Percentiles rank a stretch among this genome's conserved stretches.
Conservation (phyloP, 1,284 basidiomycete genomes). For the Pisolithus thermaeus region DNA sequence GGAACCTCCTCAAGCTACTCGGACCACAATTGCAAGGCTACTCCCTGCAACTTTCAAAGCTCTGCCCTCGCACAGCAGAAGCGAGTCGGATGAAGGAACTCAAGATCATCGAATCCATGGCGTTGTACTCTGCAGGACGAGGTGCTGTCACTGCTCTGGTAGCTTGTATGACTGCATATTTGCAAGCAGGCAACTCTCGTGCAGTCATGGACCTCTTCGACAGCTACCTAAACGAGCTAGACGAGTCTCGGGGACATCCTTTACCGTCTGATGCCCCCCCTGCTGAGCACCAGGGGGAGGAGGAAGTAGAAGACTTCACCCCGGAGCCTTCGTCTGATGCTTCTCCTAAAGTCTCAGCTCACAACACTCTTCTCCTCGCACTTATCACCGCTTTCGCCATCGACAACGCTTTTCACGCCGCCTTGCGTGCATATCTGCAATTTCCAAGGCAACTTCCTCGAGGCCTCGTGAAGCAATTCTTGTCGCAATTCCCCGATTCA, state of each 20-base stretch:
- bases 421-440: slow-evolving; percentile 39
- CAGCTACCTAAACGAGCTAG: slow-evolving; percentile 30
- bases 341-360: slow-evolving; percentile 12
- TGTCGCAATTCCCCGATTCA: slow-evolving; percentile 32
- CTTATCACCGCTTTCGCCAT: slow-evolving; percentile 56
- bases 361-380: slow-evolving; percentile 41
- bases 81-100: slow-evolving; percentile 26
- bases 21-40: slow-evolving; percentile 37
- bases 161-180: slow-evolving; percentile 42
- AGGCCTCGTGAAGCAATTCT: slow-evolving; percentile 31
- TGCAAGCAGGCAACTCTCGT: slow-evolving; percentile 37
- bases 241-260: slow-evolving; percentile 20
- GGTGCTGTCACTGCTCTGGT: slow-evolving; percentile 42
- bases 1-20: slow-evolving; percentile 38
- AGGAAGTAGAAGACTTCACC: slow-evolving; percentile 15
- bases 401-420: slow-evolving; percentile 45
- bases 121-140: slow-evolving; percentile 39
- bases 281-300: slow-evolving; percentile 18
- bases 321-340: slow-evolving; percentile 16
- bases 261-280: slow-evolving; percentile 10
- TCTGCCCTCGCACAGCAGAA: slow-evolving; percentile 20
- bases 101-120: slow-evolving; percentile 39
- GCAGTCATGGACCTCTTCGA: slow-evolving; percentile 44
- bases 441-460: slow-evolving; percentile 34
- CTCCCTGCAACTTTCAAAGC: slow-evolving; percentile 31